Percentiles rank a stretch among this genome's conserved stretches.
Conservation (phyloP, 768 basidiomycete species). For the Xerocomus spinulosus region DNA sequence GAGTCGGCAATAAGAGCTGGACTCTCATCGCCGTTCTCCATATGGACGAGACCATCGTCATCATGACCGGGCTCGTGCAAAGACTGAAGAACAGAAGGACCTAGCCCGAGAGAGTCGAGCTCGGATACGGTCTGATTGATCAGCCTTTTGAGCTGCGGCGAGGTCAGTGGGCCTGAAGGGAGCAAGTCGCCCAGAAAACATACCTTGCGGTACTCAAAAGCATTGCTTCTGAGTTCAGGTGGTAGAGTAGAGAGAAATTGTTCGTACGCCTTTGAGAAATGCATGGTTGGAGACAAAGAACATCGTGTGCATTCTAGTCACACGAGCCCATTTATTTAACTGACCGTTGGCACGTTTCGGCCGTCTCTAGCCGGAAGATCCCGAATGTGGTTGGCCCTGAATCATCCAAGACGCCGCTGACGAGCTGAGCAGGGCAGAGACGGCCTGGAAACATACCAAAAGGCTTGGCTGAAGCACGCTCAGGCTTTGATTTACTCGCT, state of each 20-base stretch:
- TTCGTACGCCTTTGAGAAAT: slow-evolving; percentile 68
- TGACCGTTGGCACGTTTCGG: background rate
- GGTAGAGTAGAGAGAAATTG: slow-evolving; percentile 65
- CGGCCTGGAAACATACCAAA: background rate
- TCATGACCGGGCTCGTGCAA: slow-evolving; percentile 28
- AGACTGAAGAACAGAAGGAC: slow-evolving; percentile 45
- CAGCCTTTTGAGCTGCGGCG: slow-evolving; percentile 77
- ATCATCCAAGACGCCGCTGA: background rate
- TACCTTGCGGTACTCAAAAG: slow-evolving; percentile 83
- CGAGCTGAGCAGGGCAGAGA: background rate
- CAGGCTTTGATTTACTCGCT: background rate
- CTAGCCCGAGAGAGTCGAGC: slow-evolving; percentile 64
- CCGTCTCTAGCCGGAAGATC: background rate
- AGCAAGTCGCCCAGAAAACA: too few relatives aligned
- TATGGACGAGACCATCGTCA: background rate
- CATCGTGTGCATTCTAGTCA: background rate
- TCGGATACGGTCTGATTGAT: slow-evolving; percentile 81
- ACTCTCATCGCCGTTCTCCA: slow-evolving; percentile 3
- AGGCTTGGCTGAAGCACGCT: background rate
- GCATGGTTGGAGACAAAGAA: slow-evolving; percentile 40
- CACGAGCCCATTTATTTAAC: background rate
- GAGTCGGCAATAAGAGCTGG: background rate
- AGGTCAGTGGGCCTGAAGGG: background rate
- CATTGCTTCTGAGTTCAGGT: slow-evolving; percentile 68
- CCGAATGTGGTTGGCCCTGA: background rate